Evolutionary conservation across 805 yeast genomes (phyloP).

Genomic region (Pichia heedii): DNA sequence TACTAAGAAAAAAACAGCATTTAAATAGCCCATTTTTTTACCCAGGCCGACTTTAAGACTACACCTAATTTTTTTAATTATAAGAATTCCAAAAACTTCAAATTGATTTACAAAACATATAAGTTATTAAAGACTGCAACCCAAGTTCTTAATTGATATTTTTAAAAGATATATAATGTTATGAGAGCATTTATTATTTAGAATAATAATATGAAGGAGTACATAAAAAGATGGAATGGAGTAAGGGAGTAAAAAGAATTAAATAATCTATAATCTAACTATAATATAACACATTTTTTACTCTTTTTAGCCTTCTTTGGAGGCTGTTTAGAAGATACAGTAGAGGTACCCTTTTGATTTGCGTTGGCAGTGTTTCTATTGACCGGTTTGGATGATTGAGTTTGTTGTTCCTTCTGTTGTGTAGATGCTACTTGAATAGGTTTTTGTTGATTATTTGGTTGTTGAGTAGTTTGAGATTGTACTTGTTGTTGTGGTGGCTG

Average conservation of each 20-base stretch:
- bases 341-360: background rate
- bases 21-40: no score
- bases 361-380: background rate
- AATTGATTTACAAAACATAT: no score
- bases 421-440: background rate
- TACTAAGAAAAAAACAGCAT: no score
- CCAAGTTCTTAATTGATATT: no score
- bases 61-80: no score
- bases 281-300: conserved; percentile 3
- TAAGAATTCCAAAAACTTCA: no score
- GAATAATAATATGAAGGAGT: no score
- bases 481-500: conserved; percentile 9
- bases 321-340: background rate
- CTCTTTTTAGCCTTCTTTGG: conserved; percentile 1
- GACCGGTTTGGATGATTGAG: background rate
- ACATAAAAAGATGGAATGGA: no score
- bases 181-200: no score
- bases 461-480: background rate
- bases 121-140: no score
- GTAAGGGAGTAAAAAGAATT: background rate
- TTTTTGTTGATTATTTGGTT: background rate
- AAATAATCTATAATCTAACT: background rate
- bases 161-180: no score
- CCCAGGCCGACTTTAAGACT: no score
- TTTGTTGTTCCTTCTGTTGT: background rate